Evolutionary conservation across 73 alveolate species (phyloP).

Genomic region (Paramecium tetraurelia): DNA sequence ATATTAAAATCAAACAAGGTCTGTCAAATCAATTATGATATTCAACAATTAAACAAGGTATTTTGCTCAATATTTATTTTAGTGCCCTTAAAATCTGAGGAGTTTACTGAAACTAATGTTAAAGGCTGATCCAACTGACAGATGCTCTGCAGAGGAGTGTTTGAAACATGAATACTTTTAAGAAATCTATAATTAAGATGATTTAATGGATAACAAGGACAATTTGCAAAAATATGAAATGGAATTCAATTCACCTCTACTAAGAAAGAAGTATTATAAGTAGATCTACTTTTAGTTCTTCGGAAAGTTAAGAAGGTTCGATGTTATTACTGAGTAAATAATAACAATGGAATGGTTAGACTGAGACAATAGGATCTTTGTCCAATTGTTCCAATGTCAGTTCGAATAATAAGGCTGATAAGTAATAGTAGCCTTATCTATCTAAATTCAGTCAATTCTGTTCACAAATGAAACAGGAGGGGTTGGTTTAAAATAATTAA

Average conservation of each 20-base stretch:
- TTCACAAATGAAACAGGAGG: neutral
- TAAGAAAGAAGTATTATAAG: neutral
- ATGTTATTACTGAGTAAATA: neutral
- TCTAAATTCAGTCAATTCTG: neutral
- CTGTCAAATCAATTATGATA: constrained; percentile 39
- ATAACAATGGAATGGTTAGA: neutral
- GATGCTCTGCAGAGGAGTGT: constrained; percentile 80
- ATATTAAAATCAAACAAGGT: constrained; percentile 4
- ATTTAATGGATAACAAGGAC: neutral
- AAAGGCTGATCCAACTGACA: constrained; percentile 67
- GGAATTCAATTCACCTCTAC: neutral
- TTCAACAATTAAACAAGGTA: neutral
- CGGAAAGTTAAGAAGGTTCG: neutral
- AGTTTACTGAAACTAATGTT: constrained; percentile 68
- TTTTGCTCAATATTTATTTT: neutral
- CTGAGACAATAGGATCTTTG: neutral
- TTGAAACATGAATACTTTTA: constrained; percentile 66
- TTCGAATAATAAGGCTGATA: neutral
- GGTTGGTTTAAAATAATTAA: neutral
- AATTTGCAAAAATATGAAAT: neutral
- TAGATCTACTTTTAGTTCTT: neutral
- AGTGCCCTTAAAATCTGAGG: neutral
- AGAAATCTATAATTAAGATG: neutral
- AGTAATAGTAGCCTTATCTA: neutral
- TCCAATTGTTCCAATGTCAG: neutral